Conservation (phyloP, 345 rosid genomes). For the Citrus unshiu region DNA sequence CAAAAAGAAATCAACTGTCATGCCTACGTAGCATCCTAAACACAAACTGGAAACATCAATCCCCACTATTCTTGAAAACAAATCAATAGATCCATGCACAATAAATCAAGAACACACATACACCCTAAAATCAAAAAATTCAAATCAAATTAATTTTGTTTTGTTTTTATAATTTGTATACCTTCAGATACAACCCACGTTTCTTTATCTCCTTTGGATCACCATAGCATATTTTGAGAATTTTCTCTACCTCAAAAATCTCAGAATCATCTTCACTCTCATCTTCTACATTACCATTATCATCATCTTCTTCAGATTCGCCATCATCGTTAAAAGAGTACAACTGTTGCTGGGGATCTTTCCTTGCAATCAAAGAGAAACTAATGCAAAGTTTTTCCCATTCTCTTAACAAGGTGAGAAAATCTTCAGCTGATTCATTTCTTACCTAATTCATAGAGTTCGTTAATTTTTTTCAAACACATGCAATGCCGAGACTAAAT, state of each 20-base stretch:
- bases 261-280: constrained; percentile 31
- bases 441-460: constrained; percentile 43
- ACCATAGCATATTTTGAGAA: constrained; percentile 49
- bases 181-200: constrained; percentile 49
- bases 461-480: not conserved
- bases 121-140: not conserved
- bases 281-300: constrained; percentile 8
- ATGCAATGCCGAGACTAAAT: not conserved
- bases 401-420: constrained; percentile 46
- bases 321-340: constrained; percentile 22
- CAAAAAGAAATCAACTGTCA: not conserved
- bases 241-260: constrained; percentile 50
- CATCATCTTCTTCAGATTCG: constrained; percentile 23
- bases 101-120: not conserved
- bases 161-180: constrained; percentile 14
- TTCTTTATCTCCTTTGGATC: constrained; percentile 36
- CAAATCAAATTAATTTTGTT: not conserved
- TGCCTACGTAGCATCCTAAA: not conserved
- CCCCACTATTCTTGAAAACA: not conserved
- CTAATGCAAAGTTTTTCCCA: constrained; percentile 56
- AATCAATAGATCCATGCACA: not conserved
- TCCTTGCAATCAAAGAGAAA: constrained; percentile 33
- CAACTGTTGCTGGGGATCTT: constrained; percentile 15
- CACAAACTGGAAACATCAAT: not conserved
- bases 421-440: constrained; percentile 62